phyloP scores from a whole-genome alignment of 768 basidiomycete species.

The Mycena filopes region DNA sequence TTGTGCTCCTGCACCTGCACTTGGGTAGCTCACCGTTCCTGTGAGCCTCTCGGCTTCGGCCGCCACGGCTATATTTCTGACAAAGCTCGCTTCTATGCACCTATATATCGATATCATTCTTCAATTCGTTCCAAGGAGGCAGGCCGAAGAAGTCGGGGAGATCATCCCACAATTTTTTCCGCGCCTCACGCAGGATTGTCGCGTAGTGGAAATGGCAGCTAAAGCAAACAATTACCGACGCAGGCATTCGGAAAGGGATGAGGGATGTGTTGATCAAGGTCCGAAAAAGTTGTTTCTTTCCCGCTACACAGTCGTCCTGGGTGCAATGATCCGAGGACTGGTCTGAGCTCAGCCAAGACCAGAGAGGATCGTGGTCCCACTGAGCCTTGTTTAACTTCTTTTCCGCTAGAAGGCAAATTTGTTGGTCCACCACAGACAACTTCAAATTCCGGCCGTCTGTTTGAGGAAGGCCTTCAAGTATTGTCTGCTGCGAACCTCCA shows the following conservation, averaged over 20 bases:
- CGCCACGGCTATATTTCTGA: no score
- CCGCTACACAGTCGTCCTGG: neutral
- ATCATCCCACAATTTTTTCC: constrained; percentile 16
- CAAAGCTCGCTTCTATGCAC: neutral
- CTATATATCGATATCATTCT: constrained; percentile 18
- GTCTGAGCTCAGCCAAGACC: neutral
- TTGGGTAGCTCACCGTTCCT: no score
- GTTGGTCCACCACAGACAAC: neutral
- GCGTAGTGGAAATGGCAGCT: neutral
- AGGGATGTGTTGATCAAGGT: neutral
- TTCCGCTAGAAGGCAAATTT: neutral
- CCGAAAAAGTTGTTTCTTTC: neutral
- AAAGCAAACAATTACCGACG: neutral
- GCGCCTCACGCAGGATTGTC: neutral
- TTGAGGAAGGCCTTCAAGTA: neutral
- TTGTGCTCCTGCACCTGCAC: no score
- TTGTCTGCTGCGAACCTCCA: neutral
- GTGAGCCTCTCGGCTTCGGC: no score
- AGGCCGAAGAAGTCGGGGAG: constrained; percentile 11
- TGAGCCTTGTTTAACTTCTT: neutral
- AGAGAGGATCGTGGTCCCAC: neutral
- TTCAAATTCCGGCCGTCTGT: neutral
- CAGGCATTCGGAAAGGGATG: neutral
- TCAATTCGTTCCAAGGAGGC: constrained; percentile 15
- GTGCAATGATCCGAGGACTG: neutral